Base-by-base conservation (phyloP, 805 yeast species). In the Maudiozyma pseudohumilis region DNA sequence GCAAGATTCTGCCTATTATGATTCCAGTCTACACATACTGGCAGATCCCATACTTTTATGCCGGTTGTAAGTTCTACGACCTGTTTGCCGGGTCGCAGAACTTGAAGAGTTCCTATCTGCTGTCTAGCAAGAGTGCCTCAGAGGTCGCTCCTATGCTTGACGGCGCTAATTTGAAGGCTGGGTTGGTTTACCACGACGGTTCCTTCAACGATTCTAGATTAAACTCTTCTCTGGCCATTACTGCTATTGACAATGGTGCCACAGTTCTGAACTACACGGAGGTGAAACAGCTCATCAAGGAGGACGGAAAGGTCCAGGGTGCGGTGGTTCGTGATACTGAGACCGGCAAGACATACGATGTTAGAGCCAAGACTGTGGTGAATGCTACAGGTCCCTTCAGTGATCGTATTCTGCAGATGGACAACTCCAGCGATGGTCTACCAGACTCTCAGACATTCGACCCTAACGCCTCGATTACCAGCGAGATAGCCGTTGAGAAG, bases 361-460 rank as follows among this genome's bases (percentile, higher is more conserved):
- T 87, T 47, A 69, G 66, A 44, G 80, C 94, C 29, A 84, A 80
- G 45, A 70, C 79, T 31, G 78, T 86, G 22, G 80, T 88, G 32
- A 88, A 87, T 56, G 96, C 96, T 25, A 88, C 96, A 32, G 97
- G 97, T 39, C 96, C 97, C 36, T 83, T 78, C 62, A 76, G 89
- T 44, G 97, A 88, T 62, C 68, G 69, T 32, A 66, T 88, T 42
- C 72, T 94, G 55, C 85, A 85, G 55, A 82, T 88, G 89, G 96
- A 88, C 61, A 72, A 77, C 32, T 74, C 73, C 55, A 70, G 77
- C 23, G 61, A 68, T 43, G 88, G 88, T 21, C 55, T 73, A 49
- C 77, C 87, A 24, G 80, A 81, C 47, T 10, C 22, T 5, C 19
- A 15, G 20, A 18, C 28, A 6, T 18, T 29, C 17, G 20, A 29